Evolutionary conservation across 2,329 filamentous ascomycete genomes (phyloP), one percentile per base, ranked within the genome.

Genomic region (Hyphodiscus sp.): DNA sequence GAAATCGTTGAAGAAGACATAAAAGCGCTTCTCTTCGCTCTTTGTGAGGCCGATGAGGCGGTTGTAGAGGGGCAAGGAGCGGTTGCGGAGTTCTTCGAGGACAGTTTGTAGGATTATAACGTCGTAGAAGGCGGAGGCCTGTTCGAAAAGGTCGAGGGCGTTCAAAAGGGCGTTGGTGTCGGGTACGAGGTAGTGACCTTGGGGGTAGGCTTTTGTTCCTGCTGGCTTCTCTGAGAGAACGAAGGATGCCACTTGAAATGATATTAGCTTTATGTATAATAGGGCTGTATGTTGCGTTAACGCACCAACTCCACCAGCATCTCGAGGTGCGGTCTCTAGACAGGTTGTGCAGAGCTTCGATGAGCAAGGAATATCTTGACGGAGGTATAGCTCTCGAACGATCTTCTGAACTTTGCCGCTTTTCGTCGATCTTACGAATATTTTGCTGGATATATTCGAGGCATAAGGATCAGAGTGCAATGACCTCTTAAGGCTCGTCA

Each of bases 1-100:
- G 68, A 99, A 99, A 65, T 99, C 94, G 70, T 99, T 99, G 81
- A 97, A 97, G 70, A 99, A 99, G 50, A 99, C 89, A 67, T 97
- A 96, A 69, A 96, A 97, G 51, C 92, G 84, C 76, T 99, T 99
- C 61, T 95, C 91, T 64, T 96, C 91, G 66, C 92, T 96, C 72
- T 92, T 95, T 41, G 91, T 95, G 59, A 99, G 76, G 20, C 87
- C 85, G 61, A 97, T 83, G 48, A 99, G 76, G 41, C 94, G 88
- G 70, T 96, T 96, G 74, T 97, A 99, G 41, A 99, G 81, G 43
- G 94, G 94, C 57, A 97, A 73, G 13, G 92, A 97, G 63, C 91
- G 83, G 69, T 96, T 96, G 68, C 91, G 89, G 56, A 99, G 80
- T 74, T 99, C 94, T 71, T 99, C 94, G 15, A 99, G 82, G 5